phyloP scores from a whole-genome alignment of 148 eudicot species.

The Amaranthus cruentus region DNA sequence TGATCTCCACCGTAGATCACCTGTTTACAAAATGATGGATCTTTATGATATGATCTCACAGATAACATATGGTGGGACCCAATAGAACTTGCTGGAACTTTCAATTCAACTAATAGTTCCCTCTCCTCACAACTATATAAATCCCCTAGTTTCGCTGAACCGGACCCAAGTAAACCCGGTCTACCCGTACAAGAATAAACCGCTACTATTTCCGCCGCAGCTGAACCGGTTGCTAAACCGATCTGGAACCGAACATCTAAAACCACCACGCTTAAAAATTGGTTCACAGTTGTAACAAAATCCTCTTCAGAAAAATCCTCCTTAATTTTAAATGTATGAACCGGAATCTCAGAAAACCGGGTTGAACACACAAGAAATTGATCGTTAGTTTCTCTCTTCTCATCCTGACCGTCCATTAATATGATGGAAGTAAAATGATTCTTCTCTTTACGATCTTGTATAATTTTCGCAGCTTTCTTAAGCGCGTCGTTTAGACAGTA shows the following conservation, averaged over 20 bases:
- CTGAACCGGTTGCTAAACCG: slow-evolving; percentile 51
- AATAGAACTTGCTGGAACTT: slow-evolving; percentile 48
- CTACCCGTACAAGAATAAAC: slow-evolving; percentile 53
- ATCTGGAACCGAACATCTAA: slow-evolving; percentile 57
- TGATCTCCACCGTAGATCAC: slow-evolving; percentile 47
- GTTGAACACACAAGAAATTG: slow-evolving; percentile 29
- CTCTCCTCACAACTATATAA: slow-evolving; percentile 64
- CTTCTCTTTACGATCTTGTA: slow-evolving; percentile 71
- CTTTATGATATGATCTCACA: slow-evolving; percentile 53
- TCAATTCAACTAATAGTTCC: slow-evolving; percentile 62
- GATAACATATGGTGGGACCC: slow-evolving; percentile 63
- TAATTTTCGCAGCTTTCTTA: slow-evolving; percentile 61
- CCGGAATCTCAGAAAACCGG: slow-evolving; percentile 54
- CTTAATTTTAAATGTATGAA: slow-evolving; percentile 36
- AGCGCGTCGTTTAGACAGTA: slow-evolving; percentile 51
- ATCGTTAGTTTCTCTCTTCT: neutral
- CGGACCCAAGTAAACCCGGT: slow-evolving; percentile 39
- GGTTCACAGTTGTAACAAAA: slow-evolving; percentile 38
- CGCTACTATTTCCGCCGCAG: slow-evolving; percentile 55
- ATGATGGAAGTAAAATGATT: slow-evolving; percentile 54
- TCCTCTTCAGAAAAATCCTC: slow-evolving; percentile 33
- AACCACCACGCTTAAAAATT: slow-evolving; percentile 51
- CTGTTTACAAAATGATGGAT: slow-evolving; percentile 52
- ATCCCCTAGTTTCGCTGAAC: slow-evolving; percentile 56
- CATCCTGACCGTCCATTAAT: slow-evolving; percentile 40